Evolutionary conservation across 1,284 basidiomycete species (phyloP), one percentile per base, ranked within the genome.

Genomic region (Cryptococcus sp.): DNA sequence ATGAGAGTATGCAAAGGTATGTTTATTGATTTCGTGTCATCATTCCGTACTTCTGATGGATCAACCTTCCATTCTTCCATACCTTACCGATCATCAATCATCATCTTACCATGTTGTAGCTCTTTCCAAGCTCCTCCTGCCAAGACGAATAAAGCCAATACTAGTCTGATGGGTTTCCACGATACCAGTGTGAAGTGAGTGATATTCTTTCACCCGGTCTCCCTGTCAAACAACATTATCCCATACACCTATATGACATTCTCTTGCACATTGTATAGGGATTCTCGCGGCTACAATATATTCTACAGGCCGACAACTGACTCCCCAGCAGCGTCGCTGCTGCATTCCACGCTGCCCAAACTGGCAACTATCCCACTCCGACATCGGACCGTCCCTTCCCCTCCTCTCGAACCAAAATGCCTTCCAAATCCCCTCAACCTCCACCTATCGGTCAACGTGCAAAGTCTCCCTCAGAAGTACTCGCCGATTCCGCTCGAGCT

Each of bases 181-280:
- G 69, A 70, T 57, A 73, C 71, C 7, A 64, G 60, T 23, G 70
- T 73, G 32, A 72, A 73, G 71, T 73, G 49, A 57, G 71, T 58
- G 3, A 8, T 30, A 31, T 15, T 32, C 37, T 5, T 23, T 35
- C n/a, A 33, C 37, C 42, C 52, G 47, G 42, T 48, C 53, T 2
- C 46, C 44, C 31, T 4, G 23, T 38, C 23, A 23, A 23, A 23
- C 23, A 23, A 23, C 23, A 23, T 23, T 23, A 23, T 23, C 23
- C 23, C 23, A 23, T 23, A 23, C 23, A 23, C 23, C 23, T 23
- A 23, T 23, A 23, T 23, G 23, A 23, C 23, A 23, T 23, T 23
- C 23, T 23, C 23, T 23, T 23, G 23, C 23, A 23, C 23, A 23
- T 23, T 23, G 23, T 23, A 23, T 23, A 23, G 23, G 23, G 23